These are phyloP conservation scores for Monosporascus sp. DNA, from an alignment of 2,329 filamentous ascomycete genomes.

Conservation along the genomic window DNA sequence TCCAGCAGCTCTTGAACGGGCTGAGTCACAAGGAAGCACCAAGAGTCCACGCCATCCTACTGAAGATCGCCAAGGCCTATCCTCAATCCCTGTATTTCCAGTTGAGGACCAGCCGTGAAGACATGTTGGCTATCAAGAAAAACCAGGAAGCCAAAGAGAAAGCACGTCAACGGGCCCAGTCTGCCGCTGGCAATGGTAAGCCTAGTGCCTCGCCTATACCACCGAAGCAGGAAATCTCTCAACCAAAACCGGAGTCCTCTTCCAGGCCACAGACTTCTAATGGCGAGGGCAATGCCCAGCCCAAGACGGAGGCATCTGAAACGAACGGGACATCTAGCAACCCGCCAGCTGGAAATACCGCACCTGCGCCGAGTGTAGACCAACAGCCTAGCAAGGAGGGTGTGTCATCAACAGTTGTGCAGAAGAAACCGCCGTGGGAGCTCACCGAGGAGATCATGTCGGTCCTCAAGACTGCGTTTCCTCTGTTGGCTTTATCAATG, in stretches of 20 bases:
- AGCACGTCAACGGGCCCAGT: conserved; percentile 44
- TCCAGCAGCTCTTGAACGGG: conserved; percentile 89
- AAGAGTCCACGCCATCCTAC: conserved; percentile 77
- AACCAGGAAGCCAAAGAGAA: conserved; percentile 72
- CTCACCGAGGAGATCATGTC: conserved; percentile 94
- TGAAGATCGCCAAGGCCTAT: conserved; percentile 92
- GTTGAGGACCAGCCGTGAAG: conserved; percentile 85
- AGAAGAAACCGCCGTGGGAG: conserved; percentile 87
- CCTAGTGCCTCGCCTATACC: conserved; percentile 42
- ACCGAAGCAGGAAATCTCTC: conserved; percentile 49
- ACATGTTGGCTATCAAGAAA: conserved; percentile 90
- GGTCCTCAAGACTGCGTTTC: conserved; percentile 93
- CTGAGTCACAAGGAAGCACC: conserved; percentile 87
- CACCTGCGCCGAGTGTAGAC: conserved; percentile 18
- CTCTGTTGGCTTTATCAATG: conserved; percentile 92
- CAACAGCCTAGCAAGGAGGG: conserved; percentile 22
- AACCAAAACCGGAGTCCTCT: conserved; percentile 32
- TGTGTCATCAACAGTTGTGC: conserved; percentile 26
- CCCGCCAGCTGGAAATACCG: conserved; percentile 15
- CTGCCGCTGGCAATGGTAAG: conserved; percentile 39
- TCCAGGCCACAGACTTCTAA: conserved; percentile 49
- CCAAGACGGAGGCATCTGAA: conserved; percentile 42
- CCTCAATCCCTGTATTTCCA: conserved; percentile 96
- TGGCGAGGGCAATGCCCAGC: conserved; percentile 34
- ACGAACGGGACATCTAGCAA: conserved; percentile 18